Conservation (phyloP, 179 eudicot species). For the Corrigiola litoralis region DNA sequence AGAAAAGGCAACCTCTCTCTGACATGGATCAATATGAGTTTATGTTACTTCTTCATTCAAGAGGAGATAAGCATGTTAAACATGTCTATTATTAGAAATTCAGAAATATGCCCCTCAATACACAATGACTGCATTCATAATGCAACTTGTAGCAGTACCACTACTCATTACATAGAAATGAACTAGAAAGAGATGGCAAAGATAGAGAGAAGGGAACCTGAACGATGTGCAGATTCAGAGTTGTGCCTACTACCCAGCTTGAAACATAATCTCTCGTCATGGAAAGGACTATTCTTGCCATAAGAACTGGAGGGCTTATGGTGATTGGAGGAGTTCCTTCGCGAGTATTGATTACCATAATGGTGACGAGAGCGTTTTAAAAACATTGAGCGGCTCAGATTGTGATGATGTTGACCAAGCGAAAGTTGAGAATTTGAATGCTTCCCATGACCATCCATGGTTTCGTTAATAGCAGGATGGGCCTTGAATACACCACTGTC, state of each 20-base stretch:
- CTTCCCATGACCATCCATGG: constrained; percentile 40
- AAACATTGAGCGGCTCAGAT: constrained; percentile 40
- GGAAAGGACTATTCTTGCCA: constrained; percentile 31
- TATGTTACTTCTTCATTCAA: too few relatives aligned
- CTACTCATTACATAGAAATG: too few relatives aligned
- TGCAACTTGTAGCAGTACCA: background rate
- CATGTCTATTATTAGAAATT: too few relatives aligned
- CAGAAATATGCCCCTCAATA: too few relatives aligned
- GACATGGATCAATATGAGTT: too few relatives aligned
- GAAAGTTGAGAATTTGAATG: constrained; percentile 31
- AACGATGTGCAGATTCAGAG: constrained; percentile 30
- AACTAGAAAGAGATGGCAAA: background rate
- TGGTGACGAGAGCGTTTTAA: constrained; percentile 51
- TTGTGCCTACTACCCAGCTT: constrained; percentile 37
- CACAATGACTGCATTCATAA: background rate
- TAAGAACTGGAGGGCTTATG: constrained; percentile 44
- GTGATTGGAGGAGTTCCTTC: constrained; percentile 39
- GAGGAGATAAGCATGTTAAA: too few relatives aligned
- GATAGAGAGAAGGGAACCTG: constrained; percentile 32
- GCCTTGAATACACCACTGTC: constrained; percentile 28
- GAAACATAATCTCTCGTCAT: constrained; percentile 34
- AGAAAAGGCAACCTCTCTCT: too few relatives aligned
- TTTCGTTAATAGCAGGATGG: constrained; percentile 34
- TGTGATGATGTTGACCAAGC: constrained; percentile 39
- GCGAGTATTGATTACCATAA: constrained; percentile 46